Conservation (phyloP, 495 filamentous ascomycete genomes). For the Diplogelasinospora grovesii region DNA sequence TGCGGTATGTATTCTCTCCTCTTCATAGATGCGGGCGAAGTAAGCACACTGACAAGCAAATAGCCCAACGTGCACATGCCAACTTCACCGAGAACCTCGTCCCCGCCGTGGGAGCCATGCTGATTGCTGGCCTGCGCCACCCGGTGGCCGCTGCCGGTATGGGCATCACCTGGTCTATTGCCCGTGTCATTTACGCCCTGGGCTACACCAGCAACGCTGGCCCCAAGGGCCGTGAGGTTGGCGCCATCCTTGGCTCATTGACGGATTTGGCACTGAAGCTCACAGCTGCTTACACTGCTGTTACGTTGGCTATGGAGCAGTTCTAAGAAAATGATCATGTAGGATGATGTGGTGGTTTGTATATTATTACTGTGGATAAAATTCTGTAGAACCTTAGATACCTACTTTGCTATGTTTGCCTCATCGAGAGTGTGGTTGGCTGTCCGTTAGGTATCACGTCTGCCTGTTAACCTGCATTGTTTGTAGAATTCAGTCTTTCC, state of each 20-base stretch:
- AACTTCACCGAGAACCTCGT: conserved; percentile 65
- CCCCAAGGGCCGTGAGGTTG: conserved; percentile 26
- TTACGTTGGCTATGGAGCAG: conserved; percentile 21
- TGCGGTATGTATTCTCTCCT: conserved; percentile 30
- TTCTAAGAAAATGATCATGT: too few species aligned
- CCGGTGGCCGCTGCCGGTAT: conserved; percentile 47
- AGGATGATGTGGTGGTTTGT: not conserved
- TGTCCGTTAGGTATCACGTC: too few species aligned
- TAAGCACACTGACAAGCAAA: conserved; percentile 24
- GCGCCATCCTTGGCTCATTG: conserved; percentile 12
- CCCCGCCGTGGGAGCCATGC: conserved; percentile 49
- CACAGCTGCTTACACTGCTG: conserved; percentile 26
- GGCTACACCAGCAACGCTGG: conserved; percentile 49
- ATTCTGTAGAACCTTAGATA: too few species aligned
- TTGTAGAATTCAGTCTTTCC: too few species aligned
- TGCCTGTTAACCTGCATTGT: too few species aligned
- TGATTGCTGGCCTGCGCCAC: conserved; percentile 50
- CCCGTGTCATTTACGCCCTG: conserved; percentile 47
- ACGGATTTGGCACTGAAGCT: conserved; percentile 22
- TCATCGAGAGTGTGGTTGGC: too few species aligned
- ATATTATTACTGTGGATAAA: too few species aligned
- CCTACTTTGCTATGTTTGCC: too few species aligned
- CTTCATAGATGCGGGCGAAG: not conserved
- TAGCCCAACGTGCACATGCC: conserved; percentile 63
- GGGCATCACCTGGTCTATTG: conserved; percentile 50